Conservation (phyloP, 495 filamentous ascomycete species). For the Hypoxylon rickii region DNA sequence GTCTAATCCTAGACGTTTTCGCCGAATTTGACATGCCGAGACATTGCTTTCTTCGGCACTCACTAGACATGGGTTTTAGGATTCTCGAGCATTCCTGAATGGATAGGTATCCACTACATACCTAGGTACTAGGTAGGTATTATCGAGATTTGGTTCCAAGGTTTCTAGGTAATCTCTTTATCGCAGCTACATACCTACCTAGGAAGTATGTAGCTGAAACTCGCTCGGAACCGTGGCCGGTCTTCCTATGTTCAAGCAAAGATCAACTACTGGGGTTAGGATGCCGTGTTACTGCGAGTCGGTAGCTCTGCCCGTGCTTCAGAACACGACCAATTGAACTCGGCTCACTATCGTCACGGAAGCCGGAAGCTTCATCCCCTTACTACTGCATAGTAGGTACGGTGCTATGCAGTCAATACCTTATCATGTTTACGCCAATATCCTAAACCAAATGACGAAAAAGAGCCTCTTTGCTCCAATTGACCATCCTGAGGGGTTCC, state of each 20-base stretch:
- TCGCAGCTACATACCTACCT: too few relatives aligned
- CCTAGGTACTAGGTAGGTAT: too few relatives aligned
- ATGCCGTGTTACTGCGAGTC: slow-evolving; percentile 16
- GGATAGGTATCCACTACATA: too few relatives aligned
- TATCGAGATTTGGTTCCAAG: too few relatives aligned
- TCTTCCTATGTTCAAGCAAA: slow-evolving; percentile 29
- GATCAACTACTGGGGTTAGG: slow-evolving; percentile 26
- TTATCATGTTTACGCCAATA: slow-evolving; percentile 18
- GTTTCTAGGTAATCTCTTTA: too few relatives aligned
- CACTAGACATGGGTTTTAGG: not conserved
- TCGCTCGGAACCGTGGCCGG: slow-evolving; percentile 30
- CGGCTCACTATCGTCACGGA: slow-evolving; percentile 17
- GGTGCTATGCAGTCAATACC: slow-evolving; percentile 19
- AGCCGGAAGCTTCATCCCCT: slow-evolving; percentile 28
- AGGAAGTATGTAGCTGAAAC: too few relatives aligned
- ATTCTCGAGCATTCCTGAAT: not conserved
- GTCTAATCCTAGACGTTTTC: slow-evolving; percentile 5
- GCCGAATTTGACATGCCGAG: slow-evolving; percentile 10
- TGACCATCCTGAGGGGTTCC: slow-evolving; percentile 23
- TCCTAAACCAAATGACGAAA: slow-evolving; percentile 15
- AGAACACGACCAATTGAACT: slow-evolving; percentile 18
- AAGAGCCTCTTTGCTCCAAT: slow-evolving; percentile 25
- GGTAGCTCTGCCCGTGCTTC: slow-evolving; percentile 10
- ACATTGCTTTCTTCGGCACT: slow-evolving; percentile 7
- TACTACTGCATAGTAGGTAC: slow-evolving; percentile 21